Conservation (phyloP, 352 stramenopile genomes). For the Globisporangium cystogenes region DNA sequence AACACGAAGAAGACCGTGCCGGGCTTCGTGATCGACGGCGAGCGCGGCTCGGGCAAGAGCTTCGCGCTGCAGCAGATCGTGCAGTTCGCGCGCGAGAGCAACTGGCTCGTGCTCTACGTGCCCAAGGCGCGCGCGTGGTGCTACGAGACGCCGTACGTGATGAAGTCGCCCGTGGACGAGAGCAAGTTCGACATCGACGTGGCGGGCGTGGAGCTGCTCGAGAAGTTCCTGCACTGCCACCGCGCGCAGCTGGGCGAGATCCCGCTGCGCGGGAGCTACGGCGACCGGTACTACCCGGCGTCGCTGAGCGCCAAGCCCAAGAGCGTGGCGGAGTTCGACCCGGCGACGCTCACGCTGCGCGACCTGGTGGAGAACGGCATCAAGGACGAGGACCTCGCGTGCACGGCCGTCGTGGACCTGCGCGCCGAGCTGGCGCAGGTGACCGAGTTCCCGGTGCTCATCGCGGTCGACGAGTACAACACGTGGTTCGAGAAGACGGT, state of each 20-base stretch:
- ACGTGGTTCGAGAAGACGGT: constrained; percentile 82
- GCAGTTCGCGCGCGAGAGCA: constrained; percentile 79
- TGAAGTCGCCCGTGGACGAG: constrained; percentile 69
- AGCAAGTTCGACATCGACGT: constrained; percentile 86
- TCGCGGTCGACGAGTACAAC: constrained; percentile 89
- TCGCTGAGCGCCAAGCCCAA: constrained; percentile 74
- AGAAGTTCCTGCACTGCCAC: constrained; percentile 79
- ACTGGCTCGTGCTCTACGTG: constrained; percentile 85
- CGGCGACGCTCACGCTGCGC: constrained; percentile 55
- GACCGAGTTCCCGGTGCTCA: constrained; percentile 81
- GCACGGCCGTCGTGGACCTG: constrained; percentile 73
- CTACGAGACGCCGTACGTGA: constrained; percentile 78
- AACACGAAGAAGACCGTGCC: constrained; percentile 37
- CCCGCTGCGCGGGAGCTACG: constrained; percentile 61
- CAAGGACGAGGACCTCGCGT: constrained; percentile 78
- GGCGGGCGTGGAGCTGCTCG: constrained; percentile 68
- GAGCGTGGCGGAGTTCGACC: constrained; percentile 41
- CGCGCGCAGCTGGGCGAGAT: constrained; percentile 61
- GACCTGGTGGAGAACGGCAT: constrained; percentile 79
- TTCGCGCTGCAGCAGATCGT: constrained; percentile 85
- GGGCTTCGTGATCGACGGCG: constrained; percentile 75
- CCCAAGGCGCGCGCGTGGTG: constrained; percentile 74
- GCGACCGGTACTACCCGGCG: constrained; percentile 75
- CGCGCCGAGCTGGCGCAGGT: constrained; percentile 69
- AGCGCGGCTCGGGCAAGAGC: constrained; percentile 78